phyloP scores from a whole-genome alignment of 768 basidiomycete genomes.

The Leccinum uliginosum region DNA sequence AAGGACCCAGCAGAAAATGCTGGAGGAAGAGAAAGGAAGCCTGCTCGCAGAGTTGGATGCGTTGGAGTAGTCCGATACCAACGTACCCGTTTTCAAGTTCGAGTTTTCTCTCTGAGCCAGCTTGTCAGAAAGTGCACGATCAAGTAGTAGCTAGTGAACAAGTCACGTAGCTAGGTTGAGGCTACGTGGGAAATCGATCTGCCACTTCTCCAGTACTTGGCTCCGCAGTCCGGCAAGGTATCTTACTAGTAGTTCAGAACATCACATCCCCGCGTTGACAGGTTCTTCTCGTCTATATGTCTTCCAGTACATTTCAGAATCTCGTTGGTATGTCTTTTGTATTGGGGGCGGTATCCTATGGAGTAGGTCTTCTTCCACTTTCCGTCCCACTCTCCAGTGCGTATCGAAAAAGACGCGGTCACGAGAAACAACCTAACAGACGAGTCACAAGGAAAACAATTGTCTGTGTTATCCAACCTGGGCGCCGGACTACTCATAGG shows the following conservation, averaged over 20 bases:
- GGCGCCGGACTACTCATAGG: conserved; percentile 87
- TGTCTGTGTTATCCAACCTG: conserved; percentile 48
- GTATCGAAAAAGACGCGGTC: conserved; percentile 8
- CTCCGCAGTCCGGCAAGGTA: too few species aligned
- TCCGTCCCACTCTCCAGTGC: conserved; percentile 67
- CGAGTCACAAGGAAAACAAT: conserved; percentile 40
- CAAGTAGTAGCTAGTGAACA: background rate
- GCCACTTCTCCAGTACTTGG: too few species aligned
- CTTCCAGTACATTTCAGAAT: conserved; percentile 19
- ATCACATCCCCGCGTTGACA: background rate
- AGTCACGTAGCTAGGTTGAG: background rate
- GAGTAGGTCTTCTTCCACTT: conserved; percentile 70
- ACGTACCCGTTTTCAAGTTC: background rate
- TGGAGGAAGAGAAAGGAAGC: conserved; percentile 5
- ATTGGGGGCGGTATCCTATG: conserved; percentile 61
- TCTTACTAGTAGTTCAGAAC: background rate
- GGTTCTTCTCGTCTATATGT: conserved; percentile 13
- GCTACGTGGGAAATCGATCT: background rate
- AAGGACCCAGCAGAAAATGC: conserved; percentile 2
- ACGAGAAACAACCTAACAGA: conserved; percentile 16
- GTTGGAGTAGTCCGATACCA: background rate
- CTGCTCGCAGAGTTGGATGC: background rate
- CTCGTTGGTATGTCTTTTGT: conserved; percentile 48
- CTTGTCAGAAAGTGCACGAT: background rate
- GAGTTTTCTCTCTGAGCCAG: background rate